Evolutionary conservation across 805 yeast genomes (phyloP).

Genomic region (Starmerella stigmatis): DNA sequence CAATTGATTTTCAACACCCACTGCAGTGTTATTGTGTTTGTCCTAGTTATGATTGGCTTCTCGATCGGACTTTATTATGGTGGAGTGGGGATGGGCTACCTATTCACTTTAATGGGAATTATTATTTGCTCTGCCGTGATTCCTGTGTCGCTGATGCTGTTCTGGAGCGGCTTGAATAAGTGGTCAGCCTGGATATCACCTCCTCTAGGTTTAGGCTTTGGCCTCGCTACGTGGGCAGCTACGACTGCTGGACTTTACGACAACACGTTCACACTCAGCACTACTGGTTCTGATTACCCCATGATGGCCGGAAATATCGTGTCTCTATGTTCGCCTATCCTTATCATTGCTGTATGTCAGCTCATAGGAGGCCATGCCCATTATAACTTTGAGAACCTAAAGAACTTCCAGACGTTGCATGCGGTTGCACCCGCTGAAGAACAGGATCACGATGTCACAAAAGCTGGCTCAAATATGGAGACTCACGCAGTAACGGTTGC

Average conservation of each 20-base stretch:
- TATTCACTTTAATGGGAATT: constrained; percentile 81
- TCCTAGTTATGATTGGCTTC: constrained; percentile 67
- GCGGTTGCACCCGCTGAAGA: constrained; percentile 22
- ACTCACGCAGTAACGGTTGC: constrained; percentile 16
- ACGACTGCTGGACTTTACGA: constrained; percentile 35
- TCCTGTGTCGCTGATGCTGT: constrained; percentile 60
- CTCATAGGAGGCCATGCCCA: constrained; percentile 57
- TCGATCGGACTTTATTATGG: constrained; percentile 75
- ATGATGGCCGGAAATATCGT: constrained; percentile 86
- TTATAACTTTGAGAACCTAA: constrained; percentile 61
- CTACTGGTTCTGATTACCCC: constrained; percentile 65
- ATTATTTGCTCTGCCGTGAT: constrained; percentile 79
- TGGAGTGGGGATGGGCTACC: constrained; percentile 73
- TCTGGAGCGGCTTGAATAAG: constrained; percentile 53
- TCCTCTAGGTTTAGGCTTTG: constrained; percentile 60
- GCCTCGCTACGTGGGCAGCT: constrained; percentile 58
- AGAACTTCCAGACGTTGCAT: constrained; percentile 44
- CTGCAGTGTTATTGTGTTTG: constrained; percentile 48
- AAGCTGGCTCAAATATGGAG: constrained; percentile 5
- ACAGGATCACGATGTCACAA: constrained; percentile 8
- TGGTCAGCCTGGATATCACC: constrained; percentile 70
- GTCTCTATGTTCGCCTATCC: constrained; percentile 61
- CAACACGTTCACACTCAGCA: constrained; percentile 42
- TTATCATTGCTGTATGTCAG: constrained; percentile 58
- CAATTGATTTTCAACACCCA: constrained; percentile 61